These are phyloP conservation scores for Kwoniella botswanensis DNA, from an alignment of 768 basidiomycete genomes.

Conservation along the genomic window DNA sequence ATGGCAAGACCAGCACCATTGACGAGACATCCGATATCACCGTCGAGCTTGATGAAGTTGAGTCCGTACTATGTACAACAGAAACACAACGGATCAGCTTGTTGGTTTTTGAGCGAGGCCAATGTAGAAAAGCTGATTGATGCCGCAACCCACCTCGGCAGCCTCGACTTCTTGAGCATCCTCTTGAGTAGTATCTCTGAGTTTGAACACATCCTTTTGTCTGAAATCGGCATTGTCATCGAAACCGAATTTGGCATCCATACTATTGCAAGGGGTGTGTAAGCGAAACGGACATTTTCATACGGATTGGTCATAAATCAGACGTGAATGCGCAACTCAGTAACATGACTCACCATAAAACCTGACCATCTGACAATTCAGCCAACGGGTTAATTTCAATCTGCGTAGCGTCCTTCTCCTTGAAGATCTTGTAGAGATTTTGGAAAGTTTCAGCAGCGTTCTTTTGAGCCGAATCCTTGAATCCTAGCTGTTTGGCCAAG, in stretches of 20 bases:
- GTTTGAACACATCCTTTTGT: slow-evolving; percentile 82
- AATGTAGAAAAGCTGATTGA: neutral
- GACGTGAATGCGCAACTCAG: neutral
- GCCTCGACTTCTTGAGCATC: slow-evolving; percentile 98
- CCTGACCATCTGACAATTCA: slow-evolving; percentile 84
- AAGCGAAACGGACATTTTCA: no score
- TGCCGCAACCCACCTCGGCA: slow-evolving; percentile 65
- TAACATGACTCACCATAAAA: slow-evolving; percentile 76
- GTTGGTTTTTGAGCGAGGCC: no score
- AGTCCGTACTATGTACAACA: slow-evolving; percentile 67
- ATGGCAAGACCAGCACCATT: slow-evolving; percentile 99
- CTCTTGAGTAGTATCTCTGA: slow-evolving; percentile 93
- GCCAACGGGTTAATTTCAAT: slow-evolving; percentile 99
- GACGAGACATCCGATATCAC: slow-evolving; percentile 93
- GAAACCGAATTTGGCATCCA: slow-evolving; percentile 99
- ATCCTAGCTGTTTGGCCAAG: slow-evolving; percentile 88
- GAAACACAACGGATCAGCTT: neutral
- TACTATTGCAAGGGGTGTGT: slow-evolving; percentile 63
- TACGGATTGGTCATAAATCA: neutral
- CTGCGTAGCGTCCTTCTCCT: slow-evolving; percentile 98
- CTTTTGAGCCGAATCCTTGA: slow-evolving; percentile 73
- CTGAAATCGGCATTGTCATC: slow-evolving; percentile 99
- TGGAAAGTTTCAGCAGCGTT: slow-evolving; percentile 93
- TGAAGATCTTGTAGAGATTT: slow-evolving; percentile 94
- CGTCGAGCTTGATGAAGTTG: slow-evolving; percentile 99